phyloP scores from a whole-genome alignment of 805 yeast genomes.

The Candida namnaoensis region DNA sequence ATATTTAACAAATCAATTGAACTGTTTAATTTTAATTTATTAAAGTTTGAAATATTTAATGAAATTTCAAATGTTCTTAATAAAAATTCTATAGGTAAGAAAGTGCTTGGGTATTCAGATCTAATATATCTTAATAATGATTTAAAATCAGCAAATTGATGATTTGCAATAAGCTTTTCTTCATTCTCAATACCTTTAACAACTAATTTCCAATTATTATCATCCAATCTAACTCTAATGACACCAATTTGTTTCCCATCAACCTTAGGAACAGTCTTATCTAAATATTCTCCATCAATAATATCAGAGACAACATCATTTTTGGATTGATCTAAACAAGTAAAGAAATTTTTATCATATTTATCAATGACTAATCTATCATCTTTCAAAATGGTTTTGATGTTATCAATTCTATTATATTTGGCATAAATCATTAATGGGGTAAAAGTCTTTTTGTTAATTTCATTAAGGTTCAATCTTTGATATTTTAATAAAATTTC shows the following conservation, averaged over 20 bases:
- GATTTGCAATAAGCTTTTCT: constrained; percentile 12
- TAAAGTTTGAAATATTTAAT: constrained; percentile 18
- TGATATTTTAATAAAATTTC: constrained; percentile 27
- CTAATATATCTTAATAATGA: constrained; percentile 25
- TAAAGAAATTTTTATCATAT: constrained; percentile 18
- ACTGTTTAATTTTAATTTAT: constrained; percentile 39
- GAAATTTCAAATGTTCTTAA: constrained; percentile 11
- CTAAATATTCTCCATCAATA: constrained; percentile 21
- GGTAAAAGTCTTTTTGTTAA: constrained; percentile 49
- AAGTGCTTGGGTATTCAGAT: constrained; percentile 25
- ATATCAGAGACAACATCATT: constrained; percentile 23
- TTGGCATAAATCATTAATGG: constrained; percentile 68
- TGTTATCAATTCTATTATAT: constrained; percentile 57
- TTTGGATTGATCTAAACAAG: constrained; percentile 39
- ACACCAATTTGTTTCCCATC: constrained; percentile 21
- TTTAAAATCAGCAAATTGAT: constrained; percentile 21
- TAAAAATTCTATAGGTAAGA: constrained; percentile 19
- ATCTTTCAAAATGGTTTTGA: constrained; percentile 40
- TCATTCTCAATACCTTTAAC: constrained; percentile 14
- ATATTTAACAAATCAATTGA: constrained; percentile 39
- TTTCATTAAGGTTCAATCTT: constrained; percentile 44
- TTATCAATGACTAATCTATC: constrained; percentile 36
- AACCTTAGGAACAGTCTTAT: constrained; percentile 10
- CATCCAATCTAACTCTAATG: constrained; percentile 25
- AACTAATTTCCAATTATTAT: constrained; percentile 18